Percentiles rank a stretch among this genome's conserved stretches.
Conservation (phyloP, 2,329 filamentous ascomycete species). For the Colletotrichum sp. region DNA sequence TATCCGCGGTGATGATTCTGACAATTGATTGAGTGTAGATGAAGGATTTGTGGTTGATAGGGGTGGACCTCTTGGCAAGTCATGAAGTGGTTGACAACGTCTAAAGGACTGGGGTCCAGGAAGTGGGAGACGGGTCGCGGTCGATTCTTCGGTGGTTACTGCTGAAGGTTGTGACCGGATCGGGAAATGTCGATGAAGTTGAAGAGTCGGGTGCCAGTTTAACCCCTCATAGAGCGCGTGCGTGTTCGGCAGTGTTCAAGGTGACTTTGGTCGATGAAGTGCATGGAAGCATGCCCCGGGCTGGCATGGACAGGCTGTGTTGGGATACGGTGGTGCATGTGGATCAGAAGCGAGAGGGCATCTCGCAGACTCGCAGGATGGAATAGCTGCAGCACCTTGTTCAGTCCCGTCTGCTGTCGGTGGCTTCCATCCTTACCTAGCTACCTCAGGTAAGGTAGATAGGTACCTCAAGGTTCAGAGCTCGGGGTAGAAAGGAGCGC, state of each 20-base stretch:
- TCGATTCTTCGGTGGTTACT: neutral
- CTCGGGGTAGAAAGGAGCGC: neutral
- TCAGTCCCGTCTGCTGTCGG: neutral
- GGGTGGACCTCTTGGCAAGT: neutral
- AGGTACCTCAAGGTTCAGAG: neutral
- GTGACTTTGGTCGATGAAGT: neutral
- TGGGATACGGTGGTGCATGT: neutral
- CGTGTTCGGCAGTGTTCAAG: neutral
- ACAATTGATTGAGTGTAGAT: neutral
- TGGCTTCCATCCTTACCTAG: neutral
- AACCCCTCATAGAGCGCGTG: neutral
- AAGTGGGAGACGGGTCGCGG: neutral
- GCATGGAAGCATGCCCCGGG: conserved; percentile 1
- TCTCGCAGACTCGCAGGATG: neutral
- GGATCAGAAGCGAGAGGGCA: neutral
- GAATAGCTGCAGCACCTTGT: neutral
- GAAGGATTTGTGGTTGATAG: neutral
- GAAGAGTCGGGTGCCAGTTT: neutral
- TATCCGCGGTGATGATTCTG: neutral
- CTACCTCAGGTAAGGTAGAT: neutral
- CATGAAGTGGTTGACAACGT: neutral
- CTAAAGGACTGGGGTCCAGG: neutral
- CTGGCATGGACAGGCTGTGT: conserved; percentile 7
- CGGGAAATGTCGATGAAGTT: neutral
- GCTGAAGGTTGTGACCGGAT: neutral